These are phyloP conservation scores for Nissolia schottii DNA, from an alignment of 306 rosid genomes.

Conservation along the genomic window DNA sequence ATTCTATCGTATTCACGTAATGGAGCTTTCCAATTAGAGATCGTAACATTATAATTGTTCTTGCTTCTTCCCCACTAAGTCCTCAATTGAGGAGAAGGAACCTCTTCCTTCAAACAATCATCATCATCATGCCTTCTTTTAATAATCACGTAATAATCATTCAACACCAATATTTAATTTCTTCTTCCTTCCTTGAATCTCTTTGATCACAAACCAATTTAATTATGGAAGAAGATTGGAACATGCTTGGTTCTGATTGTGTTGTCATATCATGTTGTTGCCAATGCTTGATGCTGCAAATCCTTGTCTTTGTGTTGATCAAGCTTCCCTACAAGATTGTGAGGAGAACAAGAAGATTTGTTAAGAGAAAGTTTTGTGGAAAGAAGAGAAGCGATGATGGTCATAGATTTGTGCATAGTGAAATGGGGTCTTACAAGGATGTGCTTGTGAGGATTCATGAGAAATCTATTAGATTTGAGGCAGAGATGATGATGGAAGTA, in stretches of 20 bases:
- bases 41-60: conserved; percentile 4
- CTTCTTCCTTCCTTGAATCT: not conserved
- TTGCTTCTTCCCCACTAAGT: conserved; percentile 51
- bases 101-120: conserved; percentile 35
- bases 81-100: conserved; percentile 36
- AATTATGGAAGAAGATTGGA: conserved; percentile 78
- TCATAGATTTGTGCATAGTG: conserved; percentile 22
- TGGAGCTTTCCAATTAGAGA: too few relatives aligned
- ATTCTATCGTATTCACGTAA: too few relatives aligned
- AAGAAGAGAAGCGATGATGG: conserved; percentile 32
- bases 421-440: conserved; percentile 19
- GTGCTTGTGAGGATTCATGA: conserved; percentile 36
- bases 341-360: conserved; percentile 49
- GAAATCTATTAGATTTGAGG: conserved; percentile 30
- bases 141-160: conserved; percentile 19
- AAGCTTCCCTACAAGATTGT: conserved; percentile 60
- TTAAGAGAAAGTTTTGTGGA: conserved; percentile 42
- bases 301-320: conserved; percentile 50
- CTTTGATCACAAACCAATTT: not conserved
- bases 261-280: conserved; percentile 81
- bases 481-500: conserved; percentile 9
- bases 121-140: conserved; percentile 44
- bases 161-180: not conserved
- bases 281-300: conserved; percentile 74
- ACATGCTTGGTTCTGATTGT: conserved; percentile 62